Conservation (phyloP, 805 yeast genomes). For the Zygosaccharomyces pseudorouxii region DNA sequence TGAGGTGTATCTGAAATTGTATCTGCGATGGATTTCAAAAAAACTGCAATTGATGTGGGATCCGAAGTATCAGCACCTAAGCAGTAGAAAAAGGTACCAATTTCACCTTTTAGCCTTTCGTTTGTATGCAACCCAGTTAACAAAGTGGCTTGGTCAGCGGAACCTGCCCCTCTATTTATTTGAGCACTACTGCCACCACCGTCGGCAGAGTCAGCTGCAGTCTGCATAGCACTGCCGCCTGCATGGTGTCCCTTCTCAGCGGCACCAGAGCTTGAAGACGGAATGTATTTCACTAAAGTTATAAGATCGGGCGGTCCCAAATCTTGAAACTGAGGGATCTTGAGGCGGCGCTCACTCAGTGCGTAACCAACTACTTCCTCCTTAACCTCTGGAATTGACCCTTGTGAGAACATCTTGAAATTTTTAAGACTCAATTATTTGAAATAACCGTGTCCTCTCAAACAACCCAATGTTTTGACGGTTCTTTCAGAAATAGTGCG, state of each 20-base stretch:
- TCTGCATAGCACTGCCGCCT: neutral
- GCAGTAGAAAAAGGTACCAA: slow-evolving; percentile 70
- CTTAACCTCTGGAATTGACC: slow-evolving; percentile 60
- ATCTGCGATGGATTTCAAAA: slow-evolving; percentile 61
- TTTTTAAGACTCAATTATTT: neutral
- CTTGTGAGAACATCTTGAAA: slow-evolving; percentile 41
- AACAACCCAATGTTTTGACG: neutral
- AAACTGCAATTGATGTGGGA: slow-evolving; percentile 74
- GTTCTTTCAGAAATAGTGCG: neutral
- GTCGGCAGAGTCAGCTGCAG: slow-evolving; percentile 2
- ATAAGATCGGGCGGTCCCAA: slow-evolving; percentile 71
- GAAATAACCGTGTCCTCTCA: neutral
- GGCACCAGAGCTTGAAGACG: slow-evolving; percentile 19
- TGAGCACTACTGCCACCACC: slow-evolving; percentile 9
- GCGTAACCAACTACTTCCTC: slow-evolving; percentile 59
- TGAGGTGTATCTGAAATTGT: slow-evolving; percentile 59
- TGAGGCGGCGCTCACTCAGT: slow-evolving; percentile 57
- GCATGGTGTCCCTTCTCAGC: slow-evolving; percentile 7
- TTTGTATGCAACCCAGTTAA: slow-evolving; percentile 26
- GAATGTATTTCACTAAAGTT: slow-evolving; percentile 34
- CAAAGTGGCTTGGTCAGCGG: slow-evolving; percentile 18
- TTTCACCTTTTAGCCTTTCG: slow-evolving; percentile 43
- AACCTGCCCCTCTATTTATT: slow-evolving; percentile 8
- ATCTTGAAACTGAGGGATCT: slow-evolving; percentile 55
- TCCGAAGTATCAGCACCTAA: slow-evolving; percentile 74